Evolutionary conservation across 129 eudicot genomes (phyloP).

Genomic region (Daucus carota): DNA sequence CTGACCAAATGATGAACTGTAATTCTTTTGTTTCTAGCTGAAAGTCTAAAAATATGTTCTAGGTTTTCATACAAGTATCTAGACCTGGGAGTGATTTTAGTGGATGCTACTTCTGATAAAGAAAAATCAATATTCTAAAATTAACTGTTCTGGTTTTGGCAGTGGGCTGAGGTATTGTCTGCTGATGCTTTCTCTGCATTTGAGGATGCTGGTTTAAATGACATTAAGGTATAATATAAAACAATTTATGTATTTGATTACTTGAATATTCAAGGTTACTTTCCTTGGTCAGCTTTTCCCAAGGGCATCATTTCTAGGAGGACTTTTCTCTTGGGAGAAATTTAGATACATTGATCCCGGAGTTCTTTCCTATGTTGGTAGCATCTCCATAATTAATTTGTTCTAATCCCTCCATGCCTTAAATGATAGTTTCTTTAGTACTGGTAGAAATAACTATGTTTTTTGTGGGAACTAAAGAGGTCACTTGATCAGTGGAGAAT

Average conservation of each 20-base stretch:
- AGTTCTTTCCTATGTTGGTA: no score
- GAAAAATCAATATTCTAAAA: background rate
- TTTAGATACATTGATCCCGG: background rate
- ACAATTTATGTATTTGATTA: no score
- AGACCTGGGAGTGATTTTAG: background rate
- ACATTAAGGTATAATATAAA: conserved; percentile 43
- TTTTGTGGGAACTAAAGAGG: no score
- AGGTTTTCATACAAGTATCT: background rate
- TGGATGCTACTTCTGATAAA: background rate
- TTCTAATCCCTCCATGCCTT: no score
- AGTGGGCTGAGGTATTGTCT: conserved; percentile 94
- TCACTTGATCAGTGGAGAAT: no score
- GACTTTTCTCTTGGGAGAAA: background rate
- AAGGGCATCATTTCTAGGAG: background rate
- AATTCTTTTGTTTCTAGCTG: background rate
- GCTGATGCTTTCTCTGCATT: conserved; percentile 93
- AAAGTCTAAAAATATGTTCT: background rate
- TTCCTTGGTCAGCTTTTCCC: background rate
- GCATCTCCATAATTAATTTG: no score
- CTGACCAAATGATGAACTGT: background rate
- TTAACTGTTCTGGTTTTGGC: conserved; percentile 15
- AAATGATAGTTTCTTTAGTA: background rate
- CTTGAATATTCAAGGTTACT: background rate
- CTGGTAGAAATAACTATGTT: no score
- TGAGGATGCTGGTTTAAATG: conserved; percentile 74